Percentiles rank a stretch among this genome's conserved stretches.
Evolutionary conservation across 2,329 filamentous ascomycete species (phyloP).

Genomic region (Colletotrichum lentis): DNA sequence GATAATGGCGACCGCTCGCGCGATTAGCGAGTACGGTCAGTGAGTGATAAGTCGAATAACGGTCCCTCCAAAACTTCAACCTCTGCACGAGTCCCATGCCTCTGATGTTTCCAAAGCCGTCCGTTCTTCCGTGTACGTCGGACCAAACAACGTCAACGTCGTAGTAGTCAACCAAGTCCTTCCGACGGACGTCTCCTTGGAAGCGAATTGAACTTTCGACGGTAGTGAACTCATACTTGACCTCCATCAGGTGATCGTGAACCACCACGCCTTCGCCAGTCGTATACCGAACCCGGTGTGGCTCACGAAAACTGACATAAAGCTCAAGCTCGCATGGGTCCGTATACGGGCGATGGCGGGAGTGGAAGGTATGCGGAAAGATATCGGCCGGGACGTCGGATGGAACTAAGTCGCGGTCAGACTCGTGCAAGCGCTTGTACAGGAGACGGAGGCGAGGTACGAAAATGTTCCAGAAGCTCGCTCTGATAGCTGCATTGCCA

Average conservation of each 20-base stretch:
- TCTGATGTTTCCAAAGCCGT: slow-evolving; percentile 59
- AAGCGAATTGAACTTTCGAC: slow-evolving; percentile 58
- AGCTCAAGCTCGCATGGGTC: slow-evolving; percentile 60
- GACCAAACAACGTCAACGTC: slow-evolving; percentile 63
- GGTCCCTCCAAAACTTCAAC: slow-evolving; percentile 61
- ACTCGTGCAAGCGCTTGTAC: neutral
- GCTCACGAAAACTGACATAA: slow-evolving; percentile 57
- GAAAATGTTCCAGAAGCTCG: slow-evolving; percentile 61
- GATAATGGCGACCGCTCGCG: slow-evolving; percentile 53
- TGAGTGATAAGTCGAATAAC: slow-evolving; percentile 57
- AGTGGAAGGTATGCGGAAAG: slow-evolving; percentile 60
- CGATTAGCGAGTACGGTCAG: slow-evolving; percentile 59
- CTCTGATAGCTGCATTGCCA: slow-evolving; percentile 63
- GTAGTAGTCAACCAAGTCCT: slow-evolving; percentile 60
- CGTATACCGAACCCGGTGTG: slow-evolving; percentile 59
- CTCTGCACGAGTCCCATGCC: slow-evolving; percentile 61
- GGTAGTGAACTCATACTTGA: slow-evolving; percentile 61
- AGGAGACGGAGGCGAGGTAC: slow-evolving; percentile 46
- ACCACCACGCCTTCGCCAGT: slow-evolving; percentile 56
- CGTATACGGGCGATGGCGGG: slow-evolving; percentile 59
- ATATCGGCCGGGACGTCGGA: slow-evolving; percentile 55
- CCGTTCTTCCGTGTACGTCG: slow-evolving; percentile 58
- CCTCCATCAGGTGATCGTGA: slow-evolving; percentile 58
- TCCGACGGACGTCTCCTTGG: slow-evolving; percentile 58
- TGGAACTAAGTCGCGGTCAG: slow-evolving; percentile 50